Evolutionary conservation across 176 grass and related monocot species (phyloP), one percentile per base, ranked within the genome.

Genomic region (Rhynchospora pubera): DNA sequence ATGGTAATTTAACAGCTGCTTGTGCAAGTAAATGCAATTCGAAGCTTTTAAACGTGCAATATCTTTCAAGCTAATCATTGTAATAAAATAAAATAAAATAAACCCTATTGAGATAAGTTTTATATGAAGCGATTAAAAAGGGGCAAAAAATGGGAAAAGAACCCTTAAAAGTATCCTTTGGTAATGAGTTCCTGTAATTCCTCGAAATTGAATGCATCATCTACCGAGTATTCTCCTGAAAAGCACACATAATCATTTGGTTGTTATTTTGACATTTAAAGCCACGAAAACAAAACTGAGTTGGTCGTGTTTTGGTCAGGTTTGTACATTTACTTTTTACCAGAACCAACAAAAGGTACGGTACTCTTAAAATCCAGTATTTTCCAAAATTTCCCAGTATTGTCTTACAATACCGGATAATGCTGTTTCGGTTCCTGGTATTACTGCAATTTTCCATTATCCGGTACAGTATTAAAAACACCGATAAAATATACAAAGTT

Each of bases 151-250:
- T 1, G 10, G 28, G 56, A 9, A 52, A 45, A 39, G 34, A 77
- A 63, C 52, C 6, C 18, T 91, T 81, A 98, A 15, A 98, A 34
- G 81, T 94, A 98, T 83, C 85, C 95, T 85, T 90, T 98, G 58
- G 79, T 88, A 57, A 98, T 94, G 75, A 89, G 87, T 79, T 93
- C 82, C 78, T 93, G 65, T 42, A 94, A 86, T 70, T 98, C 89
- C 60, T 82, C 34, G 0, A 94, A 94, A 82, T 63, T 98, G 88
- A 90, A 98, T 82, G 95, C 92, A 45, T 98, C 92, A 76, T 90
- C 84, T 5, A 84, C 92, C 5, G 89, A 94, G 56, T 87, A 98
- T 51, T 94, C 95, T 74, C 95, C 95, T 97, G 87, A 32, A 42
- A 60, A 86, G 30, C 6, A 52, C 11, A 62, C 19, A n/a, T n/a